These are phyloP conservation scores for Pterulicium gracile DNA, from an alignment of 1,284 basidiomycete species.

Conservation along the genomic window DNA sequence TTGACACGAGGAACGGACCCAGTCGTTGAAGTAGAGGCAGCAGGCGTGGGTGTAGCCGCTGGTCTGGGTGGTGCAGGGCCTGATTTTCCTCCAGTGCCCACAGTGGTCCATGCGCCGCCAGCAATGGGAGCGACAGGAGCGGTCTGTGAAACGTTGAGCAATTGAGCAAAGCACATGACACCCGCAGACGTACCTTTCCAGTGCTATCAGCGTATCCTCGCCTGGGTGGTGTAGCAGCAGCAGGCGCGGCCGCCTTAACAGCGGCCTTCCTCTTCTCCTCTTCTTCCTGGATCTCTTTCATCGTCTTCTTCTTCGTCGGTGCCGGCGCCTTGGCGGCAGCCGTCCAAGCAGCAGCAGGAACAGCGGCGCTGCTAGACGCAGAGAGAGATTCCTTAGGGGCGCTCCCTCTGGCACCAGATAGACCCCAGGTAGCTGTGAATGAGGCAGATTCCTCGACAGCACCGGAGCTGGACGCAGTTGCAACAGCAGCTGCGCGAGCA, in stretches of 20 bases:
- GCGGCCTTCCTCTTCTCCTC: constrained; percentile 78
- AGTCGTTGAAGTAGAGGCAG: constrained; percentile 14
- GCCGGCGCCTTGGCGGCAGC: constrained; percentile 37
- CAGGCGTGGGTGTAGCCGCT: constrained; percentile 15
- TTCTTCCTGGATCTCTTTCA: constrained; percentile 99
- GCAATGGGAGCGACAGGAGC: constrained; percentile 17
- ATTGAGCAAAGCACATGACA: constrained; percentile 1
- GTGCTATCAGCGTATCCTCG: constrained; percentile 76
- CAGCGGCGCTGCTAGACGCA: constrained; percentile 10
- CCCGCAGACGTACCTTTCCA: constrained; percentile 41
- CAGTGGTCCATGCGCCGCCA: constrained; percentile 71
- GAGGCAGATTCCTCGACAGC: constrained; percentile 45
- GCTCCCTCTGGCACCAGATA: constrained; percentile 64
- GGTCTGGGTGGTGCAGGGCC: constrained; percentile 25
- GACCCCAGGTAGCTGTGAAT: constrained; percentile 68
- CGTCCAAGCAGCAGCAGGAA: constrained; percentile 48
- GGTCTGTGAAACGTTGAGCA: constrained; percentile 14
- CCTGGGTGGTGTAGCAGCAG: constrained; percentile 37
- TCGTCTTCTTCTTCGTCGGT: constrained; percentile 67
- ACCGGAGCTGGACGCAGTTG: constrained; percentile 15
- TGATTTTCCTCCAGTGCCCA: constrained; percentile 70
- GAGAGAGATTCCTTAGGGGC: constrained; percentile 35
- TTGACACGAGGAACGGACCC: constrained; percentile 23
- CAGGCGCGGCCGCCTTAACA: constrained; percentile 48
- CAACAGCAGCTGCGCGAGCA: constrained; percentile 32